Conservation (phyloP, 768 basidiomycete species). For the Nidula microcarpa region DNA sequence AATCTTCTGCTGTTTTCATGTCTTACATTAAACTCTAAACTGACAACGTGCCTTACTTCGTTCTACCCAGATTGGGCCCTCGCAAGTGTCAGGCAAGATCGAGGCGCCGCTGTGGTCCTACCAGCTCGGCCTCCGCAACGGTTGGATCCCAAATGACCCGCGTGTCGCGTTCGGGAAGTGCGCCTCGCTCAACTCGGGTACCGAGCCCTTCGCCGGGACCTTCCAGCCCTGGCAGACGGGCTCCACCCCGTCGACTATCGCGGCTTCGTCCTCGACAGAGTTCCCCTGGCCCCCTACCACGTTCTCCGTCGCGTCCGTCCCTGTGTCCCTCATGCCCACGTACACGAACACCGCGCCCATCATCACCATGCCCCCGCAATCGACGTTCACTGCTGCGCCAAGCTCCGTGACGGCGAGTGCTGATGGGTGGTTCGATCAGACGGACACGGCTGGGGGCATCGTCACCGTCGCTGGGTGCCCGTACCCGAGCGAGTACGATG, state of each 20-base stretch:
- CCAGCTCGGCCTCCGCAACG: conserved; percentile 45
- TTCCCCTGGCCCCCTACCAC: conserved; percentile 57
- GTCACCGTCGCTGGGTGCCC: conserved; percentile 48
- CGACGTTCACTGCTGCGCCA: conserved; percentile 39
- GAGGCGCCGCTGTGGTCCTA: conserved; percentile 30
- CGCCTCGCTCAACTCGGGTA: conserved; percentile 33
- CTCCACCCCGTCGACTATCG: conserved; percentile 46
- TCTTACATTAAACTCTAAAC: too few species aligned
- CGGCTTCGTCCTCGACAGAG: conserved; percentile 33
- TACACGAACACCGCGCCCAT: conserved; percentile 62
- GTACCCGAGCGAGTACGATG: conserved; percentile 47
- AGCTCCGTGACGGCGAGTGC: conserved; percentile 38
- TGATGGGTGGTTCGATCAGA: conserved; percentile 55
- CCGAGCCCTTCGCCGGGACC: conserved; percentile 21
- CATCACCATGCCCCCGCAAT: conserved; percentile 52
- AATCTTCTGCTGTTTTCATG: too few species aligned
- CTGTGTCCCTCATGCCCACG: conserved; percentile 42
- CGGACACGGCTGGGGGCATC: conserved; percentile 44
- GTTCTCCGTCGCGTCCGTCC: conserved; percentile 32
- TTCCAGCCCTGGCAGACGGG: conserved; percentile 57
- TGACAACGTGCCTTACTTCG: background rate
- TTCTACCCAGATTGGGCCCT: conserved; percentile 27
- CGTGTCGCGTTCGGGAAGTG: conserved; percentile 56
- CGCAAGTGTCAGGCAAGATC: conserved; percentile 24
- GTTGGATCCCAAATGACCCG: conserved; percentile 76